Evolutionary conservation across 257 asterid species (phyloP).

Genomic region (Fraxinus excelsior): DNA sequence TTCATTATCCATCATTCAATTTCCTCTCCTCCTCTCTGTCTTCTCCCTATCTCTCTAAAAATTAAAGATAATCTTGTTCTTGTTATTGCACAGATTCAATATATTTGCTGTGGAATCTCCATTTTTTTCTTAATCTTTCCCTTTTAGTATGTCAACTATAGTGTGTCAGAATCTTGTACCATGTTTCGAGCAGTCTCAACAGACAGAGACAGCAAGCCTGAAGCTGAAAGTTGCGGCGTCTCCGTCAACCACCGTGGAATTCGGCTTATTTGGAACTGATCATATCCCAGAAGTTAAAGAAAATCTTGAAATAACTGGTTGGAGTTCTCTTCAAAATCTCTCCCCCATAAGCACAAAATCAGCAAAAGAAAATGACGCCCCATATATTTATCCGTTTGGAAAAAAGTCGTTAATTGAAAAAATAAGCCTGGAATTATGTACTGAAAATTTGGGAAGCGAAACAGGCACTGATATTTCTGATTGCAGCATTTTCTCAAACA

Average conservation of each 20-base stretch:
- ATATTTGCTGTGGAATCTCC: background rate
- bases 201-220: constrained; percentile 53
- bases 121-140: background rate
- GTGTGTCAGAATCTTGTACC: constrained; percentile 47
- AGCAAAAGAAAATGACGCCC: constrained; percentile 13
- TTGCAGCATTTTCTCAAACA: constrained; percentile 41
- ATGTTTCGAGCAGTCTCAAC: constrained; percentile 40
- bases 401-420: constrained; percentile 40
- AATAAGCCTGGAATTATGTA: constrained; percentile 69
- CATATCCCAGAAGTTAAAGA: background rate
- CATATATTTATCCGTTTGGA: constrained; percentile 36
- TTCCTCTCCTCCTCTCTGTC: constrained; percentile 18
- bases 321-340: constrained; percentile 48
- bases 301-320: constrained; percentile 32
- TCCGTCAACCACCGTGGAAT: constrained; percentile 8
- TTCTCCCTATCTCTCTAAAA: constrained; percentile 10
- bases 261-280: background rate
- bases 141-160: constrained; percentile 55
- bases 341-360: background rate
- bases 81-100: background rate
- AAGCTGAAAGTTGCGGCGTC: constrained; percentile 46
- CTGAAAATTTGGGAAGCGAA: constrained; percentile 80
- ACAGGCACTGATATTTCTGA: constrained; percentile 65
- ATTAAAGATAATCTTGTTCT: background rate
- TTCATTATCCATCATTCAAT: constrained; percentile 58